Conservation (phyloP, 2,329 filamentous ascomycete species). For the Aspergillus terreus region DNA sequence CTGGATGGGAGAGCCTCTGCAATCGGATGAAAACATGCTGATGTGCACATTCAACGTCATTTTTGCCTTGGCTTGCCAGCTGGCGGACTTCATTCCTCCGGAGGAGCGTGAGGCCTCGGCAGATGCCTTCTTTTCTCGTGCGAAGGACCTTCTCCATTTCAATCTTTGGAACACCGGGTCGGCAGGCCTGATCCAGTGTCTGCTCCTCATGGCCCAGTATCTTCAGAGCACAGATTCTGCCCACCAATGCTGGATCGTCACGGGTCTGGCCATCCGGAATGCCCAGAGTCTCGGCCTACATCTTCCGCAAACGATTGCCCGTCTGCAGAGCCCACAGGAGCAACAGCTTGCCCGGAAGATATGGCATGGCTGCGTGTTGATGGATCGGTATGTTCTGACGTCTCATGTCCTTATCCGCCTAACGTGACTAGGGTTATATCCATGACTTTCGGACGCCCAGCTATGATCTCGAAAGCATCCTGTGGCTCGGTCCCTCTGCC, state of each 20-base stretch:
- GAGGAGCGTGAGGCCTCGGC: slow-evolving; percentile 42
- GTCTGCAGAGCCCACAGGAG: slow-evolving; percentile 21
- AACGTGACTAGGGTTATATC: slow-evolving; percentile 26
- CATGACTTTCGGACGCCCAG: slow-evolving; percentile 36
- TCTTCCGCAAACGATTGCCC: slow-evolving; percentile 36
- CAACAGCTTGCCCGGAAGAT: slow-evolving; percentile 29
- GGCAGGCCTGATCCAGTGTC: slow-evolving; percentile 44
- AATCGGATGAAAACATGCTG: slow-evolving; percentile 41
- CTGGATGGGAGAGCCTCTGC: slow-evolving; percentile 37
- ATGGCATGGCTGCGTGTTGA: slow-evolving; percentile 36
- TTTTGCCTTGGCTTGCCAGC: slow-evolving; percentile 45
- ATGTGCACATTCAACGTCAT: slow-evolving; percentile 47
- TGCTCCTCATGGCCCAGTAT: slow-evolving; percentile 48
- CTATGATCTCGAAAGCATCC: slow-evolving; percentile 31
- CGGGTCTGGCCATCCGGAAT: slow-evolving; percentile 45
- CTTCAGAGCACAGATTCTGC: slow-evolving; percentile 48
- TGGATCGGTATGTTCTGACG: slow-evolving; percentile 27
- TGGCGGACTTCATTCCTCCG: slow-evolving; percentile 39
- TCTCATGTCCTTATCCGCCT: not conserved
- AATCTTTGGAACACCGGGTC: slow-evolving; percentile 44
- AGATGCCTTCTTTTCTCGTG: slow-evolving; percentile 41
- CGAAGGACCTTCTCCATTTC: slow-evolving; percentile 42
- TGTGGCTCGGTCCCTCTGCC: slow-evolving; percentile 27
- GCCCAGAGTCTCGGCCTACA: slow-evolving; percentile 48
- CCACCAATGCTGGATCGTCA: slow-evolving; percentile 50